These are phyloP conservation scores for Pleomassaria siparia DNA, from an alignment of 2,329 filamentous ascomycete species.

Conservation along the genomic window DNA sequence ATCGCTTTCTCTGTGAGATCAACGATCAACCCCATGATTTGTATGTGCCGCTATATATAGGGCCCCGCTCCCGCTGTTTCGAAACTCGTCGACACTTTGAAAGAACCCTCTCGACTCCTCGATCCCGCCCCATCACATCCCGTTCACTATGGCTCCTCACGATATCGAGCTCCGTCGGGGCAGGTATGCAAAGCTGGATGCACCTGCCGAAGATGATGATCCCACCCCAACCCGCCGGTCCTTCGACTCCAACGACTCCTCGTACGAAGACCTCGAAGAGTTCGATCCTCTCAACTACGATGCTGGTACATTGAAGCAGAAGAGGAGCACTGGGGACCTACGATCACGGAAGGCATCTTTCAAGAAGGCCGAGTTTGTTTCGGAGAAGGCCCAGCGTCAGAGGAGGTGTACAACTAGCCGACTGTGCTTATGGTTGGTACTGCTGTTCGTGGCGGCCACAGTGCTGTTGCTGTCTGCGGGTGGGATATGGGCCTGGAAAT, in stretches of 20 bases:
- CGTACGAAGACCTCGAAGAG: slow-evolving; percentile 46
- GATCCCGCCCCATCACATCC: neutral
- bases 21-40: neutral
- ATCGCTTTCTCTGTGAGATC: neutral
- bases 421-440: slow-evolving; percentile 47
- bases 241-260: slow-evolving; percentile 38
- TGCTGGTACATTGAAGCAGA: slow-evolving; percentile 44
- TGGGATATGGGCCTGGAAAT: slow-evolving; percentile 50
- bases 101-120: neutral
- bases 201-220: slow-evolving; percentile 33
- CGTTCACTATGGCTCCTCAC: slow-evolving; percentile 24
- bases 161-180: slow-evolving; percentile 41
- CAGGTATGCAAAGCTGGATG: slow-evolving; percentile 42
- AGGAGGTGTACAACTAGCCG: slow-evolving; percentile 40
- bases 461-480: slow-evolving; percentile 48
- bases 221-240: slow-evolving; percentile 40
- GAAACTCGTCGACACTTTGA: neutral
- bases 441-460: slow-evolving; percentile 45
- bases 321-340: slow-evolving; percentile 40
- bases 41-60: neutral
- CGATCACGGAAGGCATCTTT: slow-evolving; percentile 31
- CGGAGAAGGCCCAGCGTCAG: slow-evolving; percentile 10
- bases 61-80: slow-evolving; percentile 6
- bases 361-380: slow-evolving; percentile 34
- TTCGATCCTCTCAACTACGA: slow-evolving; percentile 50